A percentile compares a stretch with the other conserved stretches of the same genome.
These are phyloP conservation scores for Aegilops speltoides DNA, from an alignment of 176 grass and related monocot genomes.

Conservation along the genomic window DNA sequence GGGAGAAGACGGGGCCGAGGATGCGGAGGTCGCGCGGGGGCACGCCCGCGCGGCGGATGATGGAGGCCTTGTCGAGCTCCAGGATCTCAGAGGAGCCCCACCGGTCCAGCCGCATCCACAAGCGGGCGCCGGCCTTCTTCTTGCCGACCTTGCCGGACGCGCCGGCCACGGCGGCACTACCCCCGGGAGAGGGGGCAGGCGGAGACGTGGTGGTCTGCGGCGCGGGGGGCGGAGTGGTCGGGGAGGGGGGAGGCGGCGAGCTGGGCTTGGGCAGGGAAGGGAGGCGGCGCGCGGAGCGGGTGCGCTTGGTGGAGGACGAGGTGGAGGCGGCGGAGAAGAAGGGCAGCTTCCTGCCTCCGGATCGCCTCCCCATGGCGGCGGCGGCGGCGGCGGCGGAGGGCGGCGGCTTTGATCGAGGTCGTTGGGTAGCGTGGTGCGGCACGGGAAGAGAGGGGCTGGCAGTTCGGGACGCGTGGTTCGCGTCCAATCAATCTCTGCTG, in stretches of 20 bases:
- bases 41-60: constrained; percentile 66
- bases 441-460: not conserved
- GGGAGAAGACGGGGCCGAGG: constrained; percentile 88
- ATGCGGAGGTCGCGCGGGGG: constrained; percentile 81
- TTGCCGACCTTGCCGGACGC: constrained; percentile 48
- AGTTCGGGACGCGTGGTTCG: not conserved
- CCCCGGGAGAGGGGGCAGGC: not conserved
- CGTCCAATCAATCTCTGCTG: not conserved
- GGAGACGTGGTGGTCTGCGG: not conserved
- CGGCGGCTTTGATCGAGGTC: not conserved
- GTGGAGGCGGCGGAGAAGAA: constrained; percentile 48
- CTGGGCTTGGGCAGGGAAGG: constrained; percentile 43
- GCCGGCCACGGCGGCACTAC: not conserved
- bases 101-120: constrained; percentile 85
- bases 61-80: constrained; percentile 81
- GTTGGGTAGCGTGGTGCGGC: constrained; percentile 1
- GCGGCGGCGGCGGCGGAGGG: not conserved
- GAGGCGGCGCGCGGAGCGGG: constrained; percentile 33
- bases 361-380: constrained; percentile 73
- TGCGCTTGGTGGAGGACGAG: constrained; percentile 33
- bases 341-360: constrained; percentile 67
- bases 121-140: constrained; percentile 74
- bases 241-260: constrained; percentile 11
- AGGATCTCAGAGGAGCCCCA: constrained; percentile 73
- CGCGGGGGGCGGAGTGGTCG: not conserved